phyloP scores from a whole-genome alignment of 1,139 yeast genomes.

The Debaryomyces psychrophilus region DNA sequence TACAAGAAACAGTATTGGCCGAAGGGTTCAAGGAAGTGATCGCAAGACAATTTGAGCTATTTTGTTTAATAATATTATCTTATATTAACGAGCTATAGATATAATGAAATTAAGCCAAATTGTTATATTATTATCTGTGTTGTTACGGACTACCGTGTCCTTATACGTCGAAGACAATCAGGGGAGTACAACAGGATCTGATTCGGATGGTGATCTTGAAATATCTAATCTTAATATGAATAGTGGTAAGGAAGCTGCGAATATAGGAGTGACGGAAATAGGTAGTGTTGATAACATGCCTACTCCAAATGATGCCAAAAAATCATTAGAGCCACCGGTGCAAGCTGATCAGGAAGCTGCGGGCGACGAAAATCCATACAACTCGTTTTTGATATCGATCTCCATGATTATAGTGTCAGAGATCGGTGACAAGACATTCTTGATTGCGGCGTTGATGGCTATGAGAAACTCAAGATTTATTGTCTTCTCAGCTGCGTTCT shows the following conservation, averaged over 20 bases:
- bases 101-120: neutral
- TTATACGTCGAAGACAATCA: neutral
- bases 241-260: conserved; percentile 15
- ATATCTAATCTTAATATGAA: neutral
- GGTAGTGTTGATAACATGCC: conserved; percentile 37
- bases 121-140: neutral
- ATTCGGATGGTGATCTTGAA: neutral
- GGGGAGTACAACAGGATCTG: neutral
- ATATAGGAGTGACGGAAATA: conserved; percentile 28
- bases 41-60: neutral
- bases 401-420: conserved; percentile 93
- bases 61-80: neutral
- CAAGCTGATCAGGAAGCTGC: conserved; percentile 15
- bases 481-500: conserved; percentile 85
- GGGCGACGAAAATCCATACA: conserved; percentile 28
- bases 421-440: conserved; percentile 94
- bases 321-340: conserved; percentile 26
- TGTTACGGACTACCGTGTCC: conserved; percentile 1
- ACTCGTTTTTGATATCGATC: conserved; percentile 65
- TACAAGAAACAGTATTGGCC: neutral
- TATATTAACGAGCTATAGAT: neutral
- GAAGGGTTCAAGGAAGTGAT: neutral
- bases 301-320: conserved; percentile 26
- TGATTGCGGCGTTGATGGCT: conserved; percentile 97
- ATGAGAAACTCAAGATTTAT: conserved; percentile 85